phyloP scores from a whole-genome alignment of 805 yeast species.

The Cyberlindnera americana region DNA sequence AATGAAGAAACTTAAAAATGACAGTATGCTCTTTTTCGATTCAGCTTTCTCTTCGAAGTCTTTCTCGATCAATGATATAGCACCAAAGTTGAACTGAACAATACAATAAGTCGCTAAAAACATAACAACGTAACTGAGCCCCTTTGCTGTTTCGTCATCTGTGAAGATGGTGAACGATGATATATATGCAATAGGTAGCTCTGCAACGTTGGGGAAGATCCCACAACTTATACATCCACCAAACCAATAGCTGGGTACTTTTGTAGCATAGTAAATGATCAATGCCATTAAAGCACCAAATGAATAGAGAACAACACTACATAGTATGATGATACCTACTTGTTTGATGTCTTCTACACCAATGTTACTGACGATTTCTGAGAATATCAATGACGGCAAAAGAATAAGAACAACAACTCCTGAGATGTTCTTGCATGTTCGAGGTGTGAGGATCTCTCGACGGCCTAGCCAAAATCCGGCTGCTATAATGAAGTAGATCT shows the following conservation, averaged over 20 bases:
- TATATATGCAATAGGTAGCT: constrained; percentile 72
- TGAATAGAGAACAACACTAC: constrained; percentile 47
- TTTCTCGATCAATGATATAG: constrained; percentile 61
- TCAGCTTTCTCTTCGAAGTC: constrained; percentile 40
- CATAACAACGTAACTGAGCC: constrained; percentile 80
- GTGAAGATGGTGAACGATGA: constrained; percentile 43
- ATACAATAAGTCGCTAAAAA: constrained; percentile 60
- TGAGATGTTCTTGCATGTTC: constrained; percentile 59
- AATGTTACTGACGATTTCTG: constrained; percentile 58
- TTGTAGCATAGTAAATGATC: constrained; percentile 11
- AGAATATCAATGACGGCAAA: constrained; percentile 64
- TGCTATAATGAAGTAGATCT: constrained; percentile 67
- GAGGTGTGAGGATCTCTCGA: constrained; percentile 54
- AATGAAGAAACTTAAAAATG: constrained; percentile 30
- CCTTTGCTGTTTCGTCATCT: constrained; percentile 57
- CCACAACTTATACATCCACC: constrained; percentile 72
- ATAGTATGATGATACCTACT: constrained; percentile 58
- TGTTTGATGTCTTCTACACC: constrained; percentile 62
- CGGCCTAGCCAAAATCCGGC: constrained; percentile 63
- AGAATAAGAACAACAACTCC: constrained; percentile 60
- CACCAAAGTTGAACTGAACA: constrained; percentile 72
- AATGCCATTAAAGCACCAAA: constrained; percentile 47
- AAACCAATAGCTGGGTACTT: constrained; percentile 57
- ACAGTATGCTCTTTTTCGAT: too few species aligned
- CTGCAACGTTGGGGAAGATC: constrained; percentile 70